Percentiles rank a stretch among this genome's conserved stretches.
phyloP scores from a whole-genome alignment of 768 basidiomycete genomes.

The Candolleomyces eurysporus region DNA sequence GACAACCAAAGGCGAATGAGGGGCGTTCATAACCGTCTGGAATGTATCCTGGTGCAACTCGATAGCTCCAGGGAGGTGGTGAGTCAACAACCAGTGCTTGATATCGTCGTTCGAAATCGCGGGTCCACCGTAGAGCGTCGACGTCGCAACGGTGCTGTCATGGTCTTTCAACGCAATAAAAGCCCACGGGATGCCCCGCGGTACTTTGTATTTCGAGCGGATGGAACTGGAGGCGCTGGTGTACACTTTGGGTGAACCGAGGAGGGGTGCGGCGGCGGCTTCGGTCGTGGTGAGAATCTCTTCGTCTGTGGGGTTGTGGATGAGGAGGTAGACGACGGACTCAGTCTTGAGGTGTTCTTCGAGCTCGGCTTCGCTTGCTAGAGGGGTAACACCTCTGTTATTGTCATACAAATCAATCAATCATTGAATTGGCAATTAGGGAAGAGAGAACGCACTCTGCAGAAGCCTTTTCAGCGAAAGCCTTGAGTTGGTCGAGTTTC shows the following conservation, averaged over 20 bases:
- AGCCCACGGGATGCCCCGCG: conserved; percentile 46
- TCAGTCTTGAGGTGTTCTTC: conserved; percentile 30
- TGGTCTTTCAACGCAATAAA: conserved; percentile 69
- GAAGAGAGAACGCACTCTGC: conserved; percentile 54
- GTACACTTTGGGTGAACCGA: conserved; percentile 46
- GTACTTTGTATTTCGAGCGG: conserved; percentile 34
- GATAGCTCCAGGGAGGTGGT: conserved; percentile 70
- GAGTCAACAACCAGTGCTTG: conserved; percentile 55
- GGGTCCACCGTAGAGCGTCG: conserved; percentile 37
- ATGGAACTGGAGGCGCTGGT: conserved; percentile 38
- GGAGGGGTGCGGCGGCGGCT: conserved; percentile 38
- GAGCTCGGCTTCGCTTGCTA: conserved; percentile 40
- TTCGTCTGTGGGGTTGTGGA: conserved; percentile 42
- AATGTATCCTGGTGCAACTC: conserved; percentile 81
- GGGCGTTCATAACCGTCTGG: conserved; percentile 82
- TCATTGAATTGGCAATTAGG: background rate
- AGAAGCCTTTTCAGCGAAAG: conserved; percentile 74
- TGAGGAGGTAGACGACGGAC: conserved; percentile 53
- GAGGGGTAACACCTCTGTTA: conserved; percentile 26
- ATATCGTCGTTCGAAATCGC: conserved; percentile 31
- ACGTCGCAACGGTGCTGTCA: conserved; percentile 43
- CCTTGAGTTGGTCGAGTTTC: conserved; percentile 65
- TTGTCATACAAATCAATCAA: background rate
- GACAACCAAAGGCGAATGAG: conserved; percentile 73
- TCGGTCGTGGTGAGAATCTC: conserved; percentile 34